These are phyloP conservation scores for Diaporthe caulivora DNA, from an alignment of 2,329 filamentous ascomycete species.

Conservation along the genomic window DNA sequence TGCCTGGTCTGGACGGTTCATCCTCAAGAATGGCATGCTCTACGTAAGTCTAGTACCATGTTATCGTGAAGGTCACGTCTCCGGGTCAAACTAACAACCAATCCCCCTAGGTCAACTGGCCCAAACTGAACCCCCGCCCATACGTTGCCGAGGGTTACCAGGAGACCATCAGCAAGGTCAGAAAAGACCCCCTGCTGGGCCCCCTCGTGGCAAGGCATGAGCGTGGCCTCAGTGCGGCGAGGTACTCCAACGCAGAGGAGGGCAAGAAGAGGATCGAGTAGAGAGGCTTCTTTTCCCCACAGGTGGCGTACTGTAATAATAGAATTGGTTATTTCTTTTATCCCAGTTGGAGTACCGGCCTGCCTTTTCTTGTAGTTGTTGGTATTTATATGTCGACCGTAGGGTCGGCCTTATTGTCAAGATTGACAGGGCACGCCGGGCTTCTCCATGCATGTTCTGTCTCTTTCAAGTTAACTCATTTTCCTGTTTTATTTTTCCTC, in stretches of 20 bases:
- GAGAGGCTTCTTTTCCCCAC: slow-evolving; percentile 18
- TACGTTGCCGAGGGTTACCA: slow-evolving; percentile 90
- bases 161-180: slow-evolving; percentile 85
- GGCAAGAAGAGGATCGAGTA: slow-evolving; percentile 98
- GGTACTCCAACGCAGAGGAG: slow-evolving; percentile 90
- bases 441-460: neutral
- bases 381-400: neutral
- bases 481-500: neutral
- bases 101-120: slow-evolving; percentile 93
- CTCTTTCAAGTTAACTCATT: neutral
- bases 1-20: slow-evolving; percentile 80
- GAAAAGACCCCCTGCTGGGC: slow-evolving; percentile 86
- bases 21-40: slow-evolving; percentile 87
- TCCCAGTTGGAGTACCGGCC: slow-evolving; percentile 4
- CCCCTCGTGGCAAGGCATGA: slow-evolving; percentile 80
- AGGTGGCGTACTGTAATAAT: slow-evolving; percentile 25
- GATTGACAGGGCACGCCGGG: neutral
- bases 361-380: neutral
- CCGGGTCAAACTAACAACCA: slow-evolving; percentile 39
- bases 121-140: slow-evolving; percentile 90
- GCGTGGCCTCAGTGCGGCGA: slow-evolving; percentile 83
- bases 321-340: slow-evolving; percentile 13
- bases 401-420: neutral
- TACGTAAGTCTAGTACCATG: slow-evolving; percentile 76
- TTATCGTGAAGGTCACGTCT: slow-evolving; percentile 16